Base-by-base conservation (phyloP, 352 stramenopile species). In the Phytophthora tubulina region DNA sequence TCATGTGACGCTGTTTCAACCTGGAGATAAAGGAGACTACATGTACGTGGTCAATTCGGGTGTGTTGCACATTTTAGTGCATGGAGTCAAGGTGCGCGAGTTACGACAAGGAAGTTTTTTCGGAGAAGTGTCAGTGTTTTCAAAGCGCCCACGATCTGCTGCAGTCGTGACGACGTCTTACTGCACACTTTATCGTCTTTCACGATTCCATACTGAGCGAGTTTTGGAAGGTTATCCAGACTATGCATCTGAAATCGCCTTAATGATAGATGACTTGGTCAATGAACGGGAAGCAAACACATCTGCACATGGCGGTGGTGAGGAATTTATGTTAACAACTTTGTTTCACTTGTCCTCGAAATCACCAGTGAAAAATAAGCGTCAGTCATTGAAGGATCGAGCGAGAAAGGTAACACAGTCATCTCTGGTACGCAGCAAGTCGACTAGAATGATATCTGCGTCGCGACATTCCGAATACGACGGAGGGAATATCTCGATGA, bases 11-110 rank as follows among this genome's bases (percentile, higher is more conserved):
- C 54, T 94, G 2, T 94, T 85, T 54, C 63, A 78, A 11, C 70
- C 66, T n/a, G 86, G 86, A 4, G 85, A 92, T 33, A 69, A 79
- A 15, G 86, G 86, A 0, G 86, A 94, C 57, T 84, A 76, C 42
- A 93, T 94, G 86, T 93, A 91, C 39, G 69, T 90, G 33, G 86
- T 94, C 17, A 86, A 87, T 39, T 88, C 84, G 0, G 85, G 84
- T 0, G 69, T 89, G 1, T 63, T 93, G 4, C 73, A 85, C 35
- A 89, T 93, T 60, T 42, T 90, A 8, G 85, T 92, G 10, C 78
- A 81, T 54, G 80, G 72, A 0, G 63, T 79, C 15, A 89, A 88
- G 48, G 81, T 93, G 3, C 80, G 85, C n/a, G 85, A 93, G 57
- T 67, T 93, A 27, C 67, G 79, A 6, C 82, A 85, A 27, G 85